phyloP scores from a whole-genome alignment of 2,329 filamentous ascomycete genomes.

The Colletotrichum sansevieriae region DNA sequence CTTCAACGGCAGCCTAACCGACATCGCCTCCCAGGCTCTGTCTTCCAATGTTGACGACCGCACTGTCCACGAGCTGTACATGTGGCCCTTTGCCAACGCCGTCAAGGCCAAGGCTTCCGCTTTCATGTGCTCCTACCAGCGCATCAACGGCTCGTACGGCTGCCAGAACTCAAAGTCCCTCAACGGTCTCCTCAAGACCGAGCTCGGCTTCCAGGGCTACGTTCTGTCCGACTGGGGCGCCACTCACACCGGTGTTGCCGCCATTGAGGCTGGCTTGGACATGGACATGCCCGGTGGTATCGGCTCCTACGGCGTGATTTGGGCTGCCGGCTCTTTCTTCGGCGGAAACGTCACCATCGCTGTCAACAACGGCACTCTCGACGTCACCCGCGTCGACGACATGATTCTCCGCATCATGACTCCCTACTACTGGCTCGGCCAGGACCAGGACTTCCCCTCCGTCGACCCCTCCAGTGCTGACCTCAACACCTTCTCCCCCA shows the following conservation, averaged over 20 bases:
- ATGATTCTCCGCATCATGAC: constrained; percentile 68
- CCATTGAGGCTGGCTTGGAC: constrained; percentile 61
- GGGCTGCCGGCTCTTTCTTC: constrained; percentile 55
- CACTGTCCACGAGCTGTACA: constrained; percentile 67
- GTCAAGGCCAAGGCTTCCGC: constrained; percentile 49
- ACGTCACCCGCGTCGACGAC: constrained; percentile 57
- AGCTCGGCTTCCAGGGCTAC: constrained; percentile 63
- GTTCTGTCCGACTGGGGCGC: constrained; percentile 60
- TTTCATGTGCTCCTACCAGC: constrained; percentile 60
- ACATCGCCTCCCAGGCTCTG: constrained; percentile 48
- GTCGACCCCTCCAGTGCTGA: constrained; percentile 60
- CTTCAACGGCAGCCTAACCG: constrained; percentile 45
- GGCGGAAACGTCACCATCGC: constrained; percentile 60
- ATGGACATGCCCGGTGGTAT: constrained; percentile 65
- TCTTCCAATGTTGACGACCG: constrained; percentile 68
- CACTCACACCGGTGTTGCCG: constrained; percentile 54
- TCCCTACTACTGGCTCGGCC: constrained; percentile 63
- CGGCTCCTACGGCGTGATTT: constrained; percentile 49
- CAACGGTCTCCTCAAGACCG: constrained; percentile 63
- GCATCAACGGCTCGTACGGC: constrained; percentile 62
- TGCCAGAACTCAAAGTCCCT: constrained; percentile 63
- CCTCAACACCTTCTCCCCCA: constrained; percentile 63
- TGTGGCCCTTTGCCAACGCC: constrained; percentile 53
- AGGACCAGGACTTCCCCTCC: constrained; percentile 60
- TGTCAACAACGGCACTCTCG: constrained; percentile 62